These are phyloP conservation scores for Sordariomycetes sp. DNA, from an alignment of 2,329 filamentous ascomycete genomes.

Conservation along the genomic window DNA sequence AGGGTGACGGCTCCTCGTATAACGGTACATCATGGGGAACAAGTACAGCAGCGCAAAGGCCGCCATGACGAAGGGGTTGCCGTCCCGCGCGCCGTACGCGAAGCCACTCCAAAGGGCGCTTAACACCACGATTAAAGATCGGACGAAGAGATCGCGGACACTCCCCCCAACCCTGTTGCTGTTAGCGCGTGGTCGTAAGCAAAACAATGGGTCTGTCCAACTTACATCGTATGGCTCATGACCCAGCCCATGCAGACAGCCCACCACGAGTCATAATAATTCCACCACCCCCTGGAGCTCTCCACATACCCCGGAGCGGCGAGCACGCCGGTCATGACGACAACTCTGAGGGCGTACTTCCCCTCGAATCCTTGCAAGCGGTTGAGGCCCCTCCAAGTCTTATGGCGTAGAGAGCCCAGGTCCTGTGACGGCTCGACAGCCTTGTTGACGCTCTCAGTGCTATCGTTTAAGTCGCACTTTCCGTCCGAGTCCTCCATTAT, in stretches of 20 bases:
- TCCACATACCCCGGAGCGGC: slow-evolving; percentile 39
- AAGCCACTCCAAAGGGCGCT: slow-evolving; percentile 42
- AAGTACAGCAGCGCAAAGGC: slow-evolving; percentile 42
- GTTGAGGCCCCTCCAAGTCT: slow-evolving; percentile 34
- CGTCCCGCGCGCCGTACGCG: slow-evolving; percentile 33
- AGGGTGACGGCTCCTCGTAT: slow-evolving; percentile 38
- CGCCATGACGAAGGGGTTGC: slow-evolving; percentile 40
- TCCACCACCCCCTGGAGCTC: slow-evolving; percentile 35
- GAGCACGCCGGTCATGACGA: slow-evolving; percentile 33
- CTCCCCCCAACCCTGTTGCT: slow-evolving; percentile 40
- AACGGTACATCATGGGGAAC: slow-evolving; percentile 46
- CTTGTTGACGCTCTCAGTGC: background rate
- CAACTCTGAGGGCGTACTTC: slow-evolving; percentile 42
- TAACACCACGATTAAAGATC: slow-evolving; percentile 32
- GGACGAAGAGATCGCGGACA: slow-evolving; percentile 39
- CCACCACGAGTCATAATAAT: slow-evolving; percentile 43
- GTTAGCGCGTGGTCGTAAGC: background rate
- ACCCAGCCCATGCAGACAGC: slow-evolving; percentile 42
- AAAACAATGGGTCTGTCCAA: background rate
- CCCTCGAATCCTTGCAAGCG: slow-evolving; percentile 43
- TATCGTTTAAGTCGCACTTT: background rate
- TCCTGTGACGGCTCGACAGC: background rate
- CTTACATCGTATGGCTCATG: slow-evolving; percentile 34
- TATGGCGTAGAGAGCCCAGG: slow-evolving; percentile 18
- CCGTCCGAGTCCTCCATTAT: slow-evolving; percentile 12